Base-by-base conservation (phyloP, 2,329 filamentous ascomycete species). In the Ceratocystis destructans region DNA sequence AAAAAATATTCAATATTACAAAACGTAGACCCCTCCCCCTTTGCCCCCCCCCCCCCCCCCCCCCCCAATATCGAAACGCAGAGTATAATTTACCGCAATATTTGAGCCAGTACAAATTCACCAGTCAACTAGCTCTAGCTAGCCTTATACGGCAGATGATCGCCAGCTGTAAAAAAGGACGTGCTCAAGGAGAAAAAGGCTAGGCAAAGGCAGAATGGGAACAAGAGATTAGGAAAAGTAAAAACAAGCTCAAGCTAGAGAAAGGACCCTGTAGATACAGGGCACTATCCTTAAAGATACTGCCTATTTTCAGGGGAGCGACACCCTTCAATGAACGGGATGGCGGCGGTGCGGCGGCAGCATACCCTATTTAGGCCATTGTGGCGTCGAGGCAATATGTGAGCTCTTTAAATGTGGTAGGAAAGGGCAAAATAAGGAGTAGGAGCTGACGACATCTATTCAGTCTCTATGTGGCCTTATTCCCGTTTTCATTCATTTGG, bases 141-240 rank as follows among this genome's bases (percentile, higher is more conserved):
- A 57, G 53, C 53, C 53, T 22, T 57, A 57, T 31, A 57, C 20
- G 53, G 53, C 53, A 57, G 53, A 57, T 57, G 53, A 57, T 57
- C 53, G 53, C 8, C 53, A 57, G 22, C 53, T 57, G 22, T 57
- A 57, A 57, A 57, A 57, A 31, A 15, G 53, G 53, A 57, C 53
- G 53, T 57, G 53, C 53, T 57, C 22, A 50, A 50, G 46, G 46
- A 22, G 53, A 57, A 57, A 57, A 57, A 22, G 8, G 22, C 20
- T 48, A 48, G 46, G 22, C n/a, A 50, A 10, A 50, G 46, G n/a
- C 46, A 50, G 46, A 20, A 22, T 8, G 46, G 46, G n/a, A n/a
- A 48, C 45, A 48, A 17, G 20, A n/a, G 45, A 20, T n/a, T 48
- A 48, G 45, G 33, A 37, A 8, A 37, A 37, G 33, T 12, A 37